These are phyloP conservation scores for Apophysomyces ossiformis DNA, from an alignment of 371 early-diverging fungal genomes.

Conservation along the genomic window DNA sequence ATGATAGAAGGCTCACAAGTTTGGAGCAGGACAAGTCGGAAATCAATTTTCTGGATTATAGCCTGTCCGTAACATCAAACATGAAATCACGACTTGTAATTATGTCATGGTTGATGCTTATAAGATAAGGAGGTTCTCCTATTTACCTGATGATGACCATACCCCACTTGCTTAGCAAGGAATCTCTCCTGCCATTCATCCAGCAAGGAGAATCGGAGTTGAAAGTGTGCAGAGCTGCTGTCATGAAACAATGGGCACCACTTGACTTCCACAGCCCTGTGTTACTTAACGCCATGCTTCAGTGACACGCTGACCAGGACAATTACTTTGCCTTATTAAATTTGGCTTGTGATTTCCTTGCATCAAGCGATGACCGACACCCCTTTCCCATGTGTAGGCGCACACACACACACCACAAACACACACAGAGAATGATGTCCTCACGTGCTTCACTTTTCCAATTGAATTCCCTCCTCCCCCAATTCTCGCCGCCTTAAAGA, in stretches of 20 bases:
- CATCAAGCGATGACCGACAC: not conserved
- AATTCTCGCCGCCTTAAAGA: constrained; percentile 9
- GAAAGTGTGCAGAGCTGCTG: not conserved
- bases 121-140: too few species aligned
- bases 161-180: too few species aligned
- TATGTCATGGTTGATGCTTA: too few species aligned
- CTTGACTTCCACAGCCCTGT: not conserved
- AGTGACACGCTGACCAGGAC: not conserved
- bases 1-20: too few species aligned
- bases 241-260: not conserved
- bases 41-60: too few species aligned
- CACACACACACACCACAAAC: too few species aligned
- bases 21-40: too few species aligned
- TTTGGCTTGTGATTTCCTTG: not conserved
- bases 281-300: not conserved
- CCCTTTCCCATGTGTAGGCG: constrained; percentile 5
- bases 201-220: too few species aligned
- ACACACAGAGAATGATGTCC: not conserved
- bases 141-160: too few species aligned
- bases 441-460: constrained; percentile 6
- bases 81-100: too few species aligned
- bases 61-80: too few species aligned
- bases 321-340: constrained; percentile 1
- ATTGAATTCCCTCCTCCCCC: constrained; percentile 3
- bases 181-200: too few species aligned